Base-by-base conservation (phyloP, 108 stramenopile species). In the Mediolabrus comicus region DNA sequence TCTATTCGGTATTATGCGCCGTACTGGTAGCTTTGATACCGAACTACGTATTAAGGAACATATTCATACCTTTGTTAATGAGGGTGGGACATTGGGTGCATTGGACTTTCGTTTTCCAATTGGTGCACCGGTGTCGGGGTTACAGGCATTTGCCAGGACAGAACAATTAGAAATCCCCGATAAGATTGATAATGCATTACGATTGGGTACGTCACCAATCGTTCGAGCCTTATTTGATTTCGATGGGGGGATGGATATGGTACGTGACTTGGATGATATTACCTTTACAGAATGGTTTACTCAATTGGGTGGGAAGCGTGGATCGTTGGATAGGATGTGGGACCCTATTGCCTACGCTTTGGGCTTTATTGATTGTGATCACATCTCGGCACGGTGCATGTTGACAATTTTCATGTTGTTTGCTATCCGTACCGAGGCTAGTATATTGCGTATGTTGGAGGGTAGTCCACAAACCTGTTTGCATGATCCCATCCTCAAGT, bases 241-340 rank as follows among this genome's bases (percentile, higher is more conserved):
- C 79, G 97, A 98, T 63, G 96, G 92, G 7, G 97, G 93, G 34
- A 96, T 98, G 95, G 94, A 95, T 60, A 92, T 92, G 90, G 95
- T 98, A 27, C 91, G 97, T 9, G 92, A 96, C 10, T 81, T 98
- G n/a, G 97, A 98, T 84, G 95, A 91, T 70, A 94, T 98, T 51
- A 86, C 91, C 61, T 98, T 98, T 72, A 92, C 93, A n/a, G 94
- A 98, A 72, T 98, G 97, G 97, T 98, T 98, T 71, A 84, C 87
- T 31, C 81, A 91, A 49, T 74, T 94, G 51, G 97, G 97, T 29
- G 97, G 97, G 25, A 84, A 73, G 14, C 81, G 97, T 25, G 97
- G 94, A 46, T 90, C 88, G 62, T 74, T 98, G 41, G 90, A 95
- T 41, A 80, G 97, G 27, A 91, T 98, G 96, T 98, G 97, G 97